Evolutionary conservation across 257 asterid genomes (phyloP).

Genomic region (Solanum pennellii): DNA sequence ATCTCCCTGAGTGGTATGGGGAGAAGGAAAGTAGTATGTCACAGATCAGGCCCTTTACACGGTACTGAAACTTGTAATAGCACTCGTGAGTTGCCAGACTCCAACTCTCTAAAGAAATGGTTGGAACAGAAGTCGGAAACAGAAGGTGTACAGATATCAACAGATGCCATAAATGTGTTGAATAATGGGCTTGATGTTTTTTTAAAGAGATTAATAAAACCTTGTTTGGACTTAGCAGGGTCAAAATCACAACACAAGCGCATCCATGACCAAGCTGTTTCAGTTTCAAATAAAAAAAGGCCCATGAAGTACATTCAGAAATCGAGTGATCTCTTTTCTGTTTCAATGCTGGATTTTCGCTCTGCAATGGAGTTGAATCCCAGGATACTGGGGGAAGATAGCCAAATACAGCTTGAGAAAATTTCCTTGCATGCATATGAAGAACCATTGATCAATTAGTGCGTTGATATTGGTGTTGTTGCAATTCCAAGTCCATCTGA

Average conservation of each 20-base stretch:
- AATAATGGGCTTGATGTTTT: conserved; percentile 49
- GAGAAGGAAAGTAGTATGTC: conserved; percentile 16
- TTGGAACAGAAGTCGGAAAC: conserved; percentile 35
- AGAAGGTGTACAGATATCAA: conserved; percentile 36
- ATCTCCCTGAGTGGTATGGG: conserved; percentile 24
- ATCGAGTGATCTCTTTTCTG: conserved; percentile 11
- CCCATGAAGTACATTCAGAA: conserved; percentile 11
- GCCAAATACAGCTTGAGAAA: conserved; percentile 52
- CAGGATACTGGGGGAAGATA: conserved; percentile 44
- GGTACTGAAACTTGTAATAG: conserved; percentile 31
- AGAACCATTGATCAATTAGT: conserved; percentile 14
- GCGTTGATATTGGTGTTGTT: neutral
- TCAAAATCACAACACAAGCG: conserved; percentile 24
- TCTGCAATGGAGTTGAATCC: conserved; percentile 48
- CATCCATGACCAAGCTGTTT: conserved; percentile 17
- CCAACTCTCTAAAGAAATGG: conserved; percentile 33
- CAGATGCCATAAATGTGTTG: conserved; percentile 40
- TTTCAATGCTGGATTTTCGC: conserved; percentile 40
- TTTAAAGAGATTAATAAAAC: conserved; percentile 45
- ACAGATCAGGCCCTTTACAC: conserved; percentile 9
- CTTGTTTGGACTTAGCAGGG: conserved; percentile 41
- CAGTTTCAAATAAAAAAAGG: conserved; percentile 17
- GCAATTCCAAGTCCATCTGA: conserved; percentile 9
- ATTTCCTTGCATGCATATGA: conserved; percentile 22
- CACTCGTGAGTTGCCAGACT: conserved; percentile 38